phyloP scores from a whole-genome alignment of 345 rosid species.

The Murraya paniculata region DNA sequence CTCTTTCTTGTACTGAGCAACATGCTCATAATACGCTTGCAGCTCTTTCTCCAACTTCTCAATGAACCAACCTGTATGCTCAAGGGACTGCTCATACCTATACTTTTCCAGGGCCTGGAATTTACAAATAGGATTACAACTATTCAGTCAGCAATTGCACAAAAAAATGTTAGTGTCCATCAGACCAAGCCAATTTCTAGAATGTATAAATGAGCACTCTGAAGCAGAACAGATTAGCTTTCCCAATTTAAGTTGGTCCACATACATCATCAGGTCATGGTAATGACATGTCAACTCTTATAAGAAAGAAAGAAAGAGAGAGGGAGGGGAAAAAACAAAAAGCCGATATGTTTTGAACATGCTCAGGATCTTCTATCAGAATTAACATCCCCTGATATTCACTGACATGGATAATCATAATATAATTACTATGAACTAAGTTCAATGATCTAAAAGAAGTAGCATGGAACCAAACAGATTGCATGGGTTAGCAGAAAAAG shows the following conservation, averaged over 20 bases:
- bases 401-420: not conserved
- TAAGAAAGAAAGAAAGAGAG: too few species aligned
- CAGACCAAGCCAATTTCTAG: too few species aligned
- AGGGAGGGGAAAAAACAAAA: not conserved
- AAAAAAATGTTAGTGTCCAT: too few species aligned
- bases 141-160: not conserved
- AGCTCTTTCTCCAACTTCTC: conserved; percentile 91
- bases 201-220: not conserved
- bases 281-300: not conserved
- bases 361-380: not conserved
- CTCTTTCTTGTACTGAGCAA: conserved; percentile 46
- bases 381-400: not conserved
- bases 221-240: not conserved
- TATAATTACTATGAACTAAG: not conserved
- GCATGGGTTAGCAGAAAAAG: not conserved
- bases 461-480: not conserved
- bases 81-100: conserved; percentile 76
- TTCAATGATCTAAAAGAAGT: not conserved
- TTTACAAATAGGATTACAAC: conserved; percentile 2
- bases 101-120: conserved; percentile 84
- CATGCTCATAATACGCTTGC: conserved; percentile 64
- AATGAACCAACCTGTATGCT: conserved; percentile 88
- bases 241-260: not conserved
- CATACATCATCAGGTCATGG: not conserved
- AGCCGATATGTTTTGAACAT: not conserved